phyloP scores from a whole-genome alignment of 2,329 filamentous ascomycete species.

The Fusarium hostae region DNA sequence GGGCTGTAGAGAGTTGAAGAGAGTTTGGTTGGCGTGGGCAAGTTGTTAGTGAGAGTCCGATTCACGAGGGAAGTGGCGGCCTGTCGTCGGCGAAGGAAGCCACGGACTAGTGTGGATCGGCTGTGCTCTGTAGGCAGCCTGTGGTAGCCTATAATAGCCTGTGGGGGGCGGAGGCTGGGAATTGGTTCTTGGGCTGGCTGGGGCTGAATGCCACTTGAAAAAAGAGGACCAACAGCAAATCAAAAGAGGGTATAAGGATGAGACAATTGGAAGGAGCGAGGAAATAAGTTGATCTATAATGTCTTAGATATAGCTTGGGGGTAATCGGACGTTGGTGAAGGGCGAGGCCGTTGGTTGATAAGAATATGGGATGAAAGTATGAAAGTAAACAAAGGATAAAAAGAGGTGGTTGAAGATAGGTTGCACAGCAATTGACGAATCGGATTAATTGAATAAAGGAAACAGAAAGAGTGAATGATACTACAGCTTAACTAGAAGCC shows the following conservation, averaged over 20 bases:
- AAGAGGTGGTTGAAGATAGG: conserved; percentile 3
- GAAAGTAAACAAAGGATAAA: conserved; percentile 31
- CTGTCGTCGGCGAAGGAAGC: conserved; percentile 35
- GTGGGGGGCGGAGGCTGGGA: conserved; percentile 32
- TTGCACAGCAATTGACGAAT: conserved; percentile 1
- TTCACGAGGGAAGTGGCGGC: conserved; percentile 38
- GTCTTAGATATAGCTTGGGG: conserved; percentile 26
- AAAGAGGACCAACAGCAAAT: conserved; percentile 6
- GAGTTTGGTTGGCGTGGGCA: conserved; percentile 16
- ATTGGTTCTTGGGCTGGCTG: conserved; percentile 9
- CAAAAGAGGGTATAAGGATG: conserved; percentile 2
- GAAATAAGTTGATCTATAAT: conserved; percentile 30
- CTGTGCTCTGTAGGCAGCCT: not conserved
- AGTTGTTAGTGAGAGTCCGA: conserved; percentile 26
- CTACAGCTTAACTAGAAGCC: conserved; percentile 2
- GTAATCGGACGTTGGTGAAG: conserved; percentile 12
- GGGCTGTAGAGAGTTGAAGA: conserved; percentile 13
- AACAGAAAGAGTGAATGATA: not conserved
- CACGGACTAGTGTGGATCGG: conserved; percentile 31
- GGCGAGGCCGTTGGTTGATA: not conserved
- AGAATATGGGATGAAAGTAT: conserved; percentile 8
- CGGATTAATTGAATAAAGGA: not conserved
- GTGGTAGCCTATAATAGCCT: not conserved
- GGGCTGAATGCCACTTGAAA: conserved; percentile 14
- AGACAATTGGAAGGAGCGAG: conserved; percentile 33